phyloP scores from a whole-genome alignment of 306 rosid species.

The Fragaria nilgerrensis region DNA sequence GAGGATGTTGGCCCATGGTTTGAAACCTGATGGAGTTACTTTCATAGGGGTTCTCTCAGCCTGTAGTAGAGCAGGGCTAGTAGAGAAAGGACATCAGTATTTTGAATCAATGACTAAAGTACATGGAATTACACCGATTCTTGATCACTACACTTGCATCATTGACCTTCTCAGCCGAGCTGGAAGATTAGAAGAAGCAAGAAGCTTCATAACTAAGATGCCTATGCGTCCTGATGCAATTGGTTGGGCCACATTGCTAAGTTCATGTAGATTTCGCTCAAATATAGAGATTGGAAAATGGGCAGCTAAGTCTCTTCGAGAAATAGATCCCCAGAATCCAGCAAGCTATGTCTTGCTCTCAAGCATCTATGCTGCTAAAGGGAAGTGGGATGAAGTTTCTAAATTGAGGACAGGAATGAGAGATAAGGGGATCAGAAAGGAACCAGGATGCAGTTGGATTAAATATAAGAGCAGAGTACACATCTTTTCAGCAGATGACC shows the following conservation, averaged over 20 bases:
- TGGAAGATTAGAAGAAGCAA: constrained; percentile 84
- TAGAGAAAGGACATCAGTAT: constrained; percentile 68
- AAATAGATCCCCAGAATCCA: constrained; percentile 81
- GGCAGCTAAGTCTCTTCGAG: constrained; percentile 80
- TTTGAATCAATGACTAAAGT: constrained; percentile 66
- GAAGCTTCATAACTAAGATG: constrained; percentile 60
- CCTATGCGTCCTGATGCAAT: constrained; percentile 75
- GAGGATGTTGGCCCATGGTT: constrained; percentile 57
- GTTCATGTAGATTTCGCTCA: constrained; percentile 69
- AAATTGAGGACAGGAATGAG: constrained; percentile 78
- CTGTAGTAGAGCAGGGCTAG: constrained; percentile 88
- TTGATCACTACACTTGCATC: constrained; percentile 87
- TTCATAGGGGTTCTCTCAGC: constrained; percentile 92
- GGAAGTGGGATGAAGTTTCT: constrained; percentile 83
- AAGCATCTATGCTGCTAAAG: constrained; percentile 77
- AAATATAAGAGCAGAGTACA: constrained; percentile 74
- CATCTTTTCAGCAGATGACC: constrained; percentile 81
- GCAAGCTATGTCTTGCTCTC: constrained; percentile 82
- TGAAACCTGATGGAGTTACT: constrained; percentile 81
- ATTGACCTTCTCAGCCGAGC: constrained; percentile 86
- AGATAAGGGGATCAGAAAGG: constrained; percentile 73
- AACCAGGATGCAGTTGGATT: constrained; percentile 95
- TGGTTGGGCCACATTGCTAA: constrained; percentile 87
- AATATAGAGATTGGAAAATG: constrained; percentile 79
- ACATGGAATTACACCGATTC: constrained; percentile 60